Conservation (phyloP, 805 yeast species). For the Diddensiella transvaalensis region DNA sequence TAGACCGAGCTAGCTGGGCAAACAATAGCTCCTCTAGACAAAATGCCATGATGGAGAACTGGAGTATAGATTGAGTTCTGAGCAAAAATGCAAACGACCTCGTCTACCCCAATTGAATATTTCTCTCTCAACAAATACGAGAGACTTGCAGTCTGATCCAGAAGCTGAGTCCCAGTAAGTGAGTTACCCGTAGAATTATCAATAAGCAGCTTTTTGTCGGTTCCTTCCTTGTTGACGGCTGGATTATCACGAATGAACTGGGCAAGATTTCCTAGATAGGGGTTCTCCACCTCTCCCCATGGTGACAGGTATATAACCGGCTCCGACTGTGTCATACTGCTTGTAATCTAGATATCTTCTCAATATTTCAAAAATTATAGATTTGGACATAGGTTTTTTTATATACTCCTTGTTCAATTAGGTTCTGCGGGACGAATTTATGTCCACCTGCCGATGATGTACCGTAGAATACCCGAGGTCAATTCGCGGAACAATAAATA, state of each 20-base stretch:
- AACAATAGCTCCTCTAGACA: slow-evolving; percentile 30
- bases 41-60: slow-evolving; percentile 29
- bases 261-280: slow-evolving; percentile 21
- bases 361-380: too few species aligned
- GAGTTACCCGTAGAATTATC: slow-evolving; percentile 26
- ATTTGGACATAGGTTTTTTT: too few species aligned
- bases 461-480: too few species aligned
- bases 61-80: slow-evolving; percentile 31
- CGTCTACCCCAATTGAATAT: slow-evolving; percentile 24
- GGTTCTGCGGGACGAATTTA: too few species aligned
- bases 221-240: slow-evolving; percentile 1
- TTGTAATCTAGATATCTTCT: too few species aligned
- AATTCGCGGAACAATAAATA: too few species aligned
- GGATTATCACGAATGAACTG: slow-evolving; percentile 13
- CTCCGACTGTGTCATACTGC: slow-evolving; percentile 6
- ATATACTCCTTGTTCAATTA: too few species aligned
- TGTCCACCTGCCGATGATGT: too few species aligned
- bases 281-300: slow-evolving; percentile 18
- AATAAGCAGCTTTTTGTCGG: slow-evolving; percentile 16
- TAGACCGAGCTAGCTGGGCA: slow-evolving; percentile 35
- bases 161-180: slow-evolving; percentile 19
- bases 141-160: slow-evolving; percentile 16
- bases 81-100: slow-evolving; percentile 31
- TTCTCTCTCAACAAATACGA: slow-evolving; percentile 23
- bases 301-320: slow-evolving; percentile 21